A percentile compares a stretch with the other conserved stretches of the same genome.
These are phyloP conservation scores for Gymnopilus junonius DNA, from an alignment of 768 basidiomycete genomes.

Conservation along the genomic window DNA sequence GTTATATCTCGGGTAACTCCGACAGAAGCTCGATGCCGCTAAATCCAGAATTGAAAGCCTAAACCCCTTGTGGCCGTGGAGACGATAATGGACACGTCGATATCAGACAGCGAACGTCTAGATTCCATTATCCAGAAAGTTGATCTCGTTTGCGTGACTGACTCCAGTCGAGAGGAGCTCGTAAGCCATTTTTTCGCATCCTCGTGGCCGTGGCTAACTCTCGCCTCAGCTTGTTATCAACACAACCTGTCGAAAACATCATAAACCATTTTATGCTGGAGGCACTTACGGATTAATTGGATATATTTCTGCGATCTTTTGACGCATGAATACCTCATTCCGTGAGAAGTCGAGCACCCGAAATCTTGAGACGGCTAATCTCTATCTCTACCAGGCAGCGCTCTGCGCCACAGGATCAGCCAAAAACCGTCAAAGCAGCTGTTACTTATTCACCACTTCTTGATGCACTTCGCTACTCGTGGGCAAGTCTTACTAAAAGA, in stretches of 20 bases:
- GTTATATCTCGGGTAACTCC: conserved; percentile 39
- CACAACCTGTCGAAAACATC: conserved; percentile 71
- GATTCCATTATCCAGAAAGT: conserved; percentile 64
- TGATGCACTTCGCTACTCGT: conserved; percentile 68
- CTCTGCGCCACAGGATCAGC: conserved; percentile 57
- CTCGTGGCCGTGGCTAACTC: conserved; percentile 11
- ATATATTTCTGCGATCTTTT: conserved; percentile 93
- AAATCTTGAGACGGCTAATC: background rate
- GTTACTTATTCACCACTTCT: conserved; percentile 67
- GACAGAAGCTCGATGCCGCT: conserved; percentile 85
- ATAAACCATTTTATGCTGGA: conserved; percentile 89
- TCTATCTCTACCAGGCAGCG: conserved; percentile 55
- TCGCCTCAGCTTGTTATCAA: conserved; percentile 71
- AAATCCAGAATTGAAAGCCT: conserved; percentile 84
- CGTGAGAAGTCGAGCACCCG: conserved; percentile 56
- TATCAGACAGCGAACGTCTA: conserved; percentile 55
- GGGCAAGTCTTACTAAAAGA: conserved; percentile 69
- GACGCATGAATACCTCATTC: conserved; percentile 81
- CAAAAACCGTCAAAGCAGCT: conserved; percentile 64
- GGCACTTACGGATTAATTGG: conserved; percentile 90
- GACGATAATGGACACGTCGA: conserved; percentile 55
- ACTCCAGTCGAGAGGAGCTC: conserved; percentile 69
- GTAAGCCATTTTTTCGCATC: conserved; percentile 49
- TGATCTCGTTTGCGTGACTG: conserved; percentile 89
- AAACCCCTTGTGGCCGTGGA: conserved; percentile 88